Evolutionary conservation across 2,329 filamentous ascomycete species (phyloP).

Genomic region (Fusarium mundagurra): DNA sequence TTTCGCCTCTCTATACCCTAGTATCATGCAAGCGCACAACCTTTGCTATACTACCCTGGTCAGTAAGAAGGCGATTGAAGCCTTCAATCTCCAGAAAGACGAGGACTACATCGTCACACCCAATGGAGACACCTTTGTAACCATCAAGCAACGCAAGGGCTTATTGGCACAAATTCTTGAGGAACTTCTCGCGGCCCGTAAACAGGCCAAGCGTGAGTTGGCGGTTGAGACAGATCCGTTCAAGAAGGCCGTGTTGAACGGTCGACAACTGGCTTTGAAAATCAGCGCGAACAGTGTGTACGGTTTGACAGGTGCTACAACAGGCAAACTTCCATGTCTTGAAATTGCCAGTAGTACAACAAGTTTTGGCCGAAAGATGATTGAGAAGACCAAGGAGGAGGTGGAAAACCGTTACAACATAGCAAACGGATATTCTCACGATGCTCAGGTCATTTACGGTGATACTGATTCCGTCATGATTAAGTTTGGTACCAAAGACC

Average conservation of each 20-base stretch:
- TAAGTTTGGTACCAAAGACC: slow-evolving; percentile 91
- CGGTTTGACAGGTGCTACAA: slow-evolving; percentile 94
- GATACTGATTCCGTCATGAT: slow-evolving; percentile 99
- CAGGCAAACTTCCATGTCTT: slow-evolving; percentile 93
- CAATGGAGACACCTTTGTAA: slow-evolving; percentile 93
- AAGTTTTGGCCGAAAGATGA: slow-evolving; percentile 97
- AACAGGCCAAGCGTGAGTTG: slow-evolving; percentile 91
- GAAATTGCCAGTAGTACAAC: slow-evolving; percentile 97
- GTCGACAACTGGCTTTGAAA: slow-evolving; percentile 95
- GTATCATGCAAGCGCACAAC: slow-evolving; percentile 99
- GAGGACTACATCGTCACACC: slow-evolving; percentile 97
- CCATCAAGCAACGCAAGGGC: slow-evolving; percentile 87
- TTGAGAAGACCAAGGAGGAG: slow-evolving; percentile 96
- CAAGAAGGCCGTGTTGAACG: slow-evolving; percentile 97
- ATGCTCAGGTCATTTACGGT: slow-evolving; percentile 97
- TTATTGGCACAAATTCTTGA: slow-evolving; percentile 95
- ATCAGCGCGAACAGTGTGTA: slow-evolving; percentile 98
- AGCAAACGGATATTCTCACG: slow-evolving; percentile 91
- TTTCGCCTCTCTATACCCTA: slow-evolving; percentile 98
- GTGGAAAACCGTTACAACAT: slow-evolving; percentile 91
- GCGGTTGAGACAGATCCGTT: slow-evolving; percentile 92
- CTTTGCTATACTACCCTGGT: slow-evolving; percentile 96
- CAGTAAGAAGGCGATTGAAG: slow-evolving; percentile 76
- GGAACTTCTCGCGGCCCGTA: slow-evolving; percentile 89
- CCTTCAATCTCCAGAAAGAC: slow-evolving; percentile 80